phyloP scores from a whole-genome alignment of 139 green algal species.

The Pseudopediastrum boryanum region DNA sequence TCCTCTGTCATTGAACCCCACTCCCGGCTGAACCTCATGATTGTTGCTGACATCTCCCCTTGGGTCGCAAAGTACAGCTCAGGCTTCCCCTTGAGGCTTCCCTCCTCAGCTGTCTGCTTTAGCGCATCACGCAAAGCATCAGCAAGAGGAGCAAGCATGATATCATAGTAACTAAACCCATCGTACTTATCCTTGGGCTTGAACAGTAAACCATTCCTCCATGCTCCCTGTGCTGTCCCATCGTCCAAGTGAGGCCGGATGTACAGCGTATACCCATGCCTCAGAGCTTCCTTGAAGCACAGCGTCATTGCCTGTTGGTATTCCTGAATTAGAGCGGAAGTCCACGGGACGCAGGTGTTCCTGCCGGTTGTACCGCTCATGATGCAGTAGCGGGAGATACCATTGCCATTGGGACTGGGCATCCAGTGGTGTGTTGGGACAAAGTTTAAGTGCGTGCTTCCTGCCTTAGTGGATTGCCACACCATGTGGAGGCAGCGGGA shows the following conservation, averaged over 20 bases:
- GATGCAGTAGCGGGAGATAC: conserved; percentile 17
- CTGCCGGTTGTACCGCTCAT: conserved; percentile 9
- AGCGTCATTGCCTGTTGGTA: conserved; percentile 24
- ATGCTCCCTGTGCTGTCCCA: conserved; percentile 40
- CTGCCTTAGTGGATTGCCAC: not conserved
- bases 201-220: conserved; percentile 60
- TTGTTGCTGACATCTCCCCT: conserved; percentile 52
- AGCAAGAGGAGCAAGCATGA: conserved; percentile 51
- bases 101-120: not conserved
- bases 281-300: conserved; percentile 35
- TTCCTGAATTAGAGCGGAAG: not conserved
- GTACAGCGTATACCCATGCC: conserved; percentile 28
- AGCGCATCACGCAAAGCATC: conserved; percentile 30
- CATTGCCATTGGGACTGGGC: not conserved
- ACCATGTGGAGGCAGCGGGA: conserved; percentile 36
- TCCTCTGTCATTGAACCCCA: not conserved
- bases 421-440: conserved; percentile 40
- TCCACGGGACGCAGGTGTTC: conserved; percentile 23
- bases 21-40: conserved; percentile 23
- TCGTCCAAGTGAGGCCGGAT: conserved; percentile 40
- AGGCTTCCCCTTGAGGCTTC: not conserved
- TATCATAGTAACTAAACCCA: conserved; percentile 42
- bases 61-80: conserved; percentile 42
- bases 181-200: conserved; percentile 43
- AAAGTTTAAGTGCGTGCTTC: conserved; percentile 34